Evolutionary conservation across 495 filamentous ascomycete species (phyloP).

Genomic region (Trichoderma asperelloides): DNA sequence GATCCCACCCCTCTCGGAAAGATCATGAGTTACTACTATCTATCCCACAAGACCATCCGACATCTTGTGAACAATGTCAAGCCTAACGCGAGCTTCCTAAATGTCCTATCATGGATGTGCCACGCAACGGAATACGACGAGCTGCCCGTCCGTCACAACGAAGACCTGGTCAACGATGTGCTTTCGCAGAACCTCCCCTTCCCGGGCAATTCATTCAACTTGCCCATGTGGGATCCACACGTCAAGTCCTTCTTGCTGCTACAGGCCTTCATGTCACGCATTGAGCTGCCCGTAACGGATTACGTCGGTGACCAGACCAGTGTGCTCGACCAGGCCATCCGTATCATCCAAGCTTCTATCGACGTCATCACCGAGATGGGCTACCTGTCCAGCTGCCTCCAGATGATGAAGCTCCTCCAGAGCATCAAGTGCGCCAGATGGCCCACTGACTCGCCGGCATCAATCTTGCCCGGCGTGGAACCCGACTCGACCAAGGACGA

Average conservation of each 20-base stretch:
- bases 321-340: conserved; percentile 89
- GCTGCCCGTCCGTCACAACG: conserved; percentile 96
- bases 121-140: conserved; percentile 94
- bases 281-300: conserved; percentile 88
- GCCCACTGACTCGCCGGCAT: conserved; percentile 71
- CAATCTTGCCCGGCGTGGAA: conserved; percentile 73
- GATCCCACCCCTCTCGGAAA: conserved; percentile 85
- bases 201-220: conserved; percentile 39
- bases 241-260: conserved; percentile 92
- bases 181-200: conserved; percentile 71
- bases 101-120: conserved; percentile 87
- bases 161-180: conserved; percentile 95
- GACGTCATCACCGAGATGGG: conserved; percentile 92
- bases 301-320: conserved; percentile 85
- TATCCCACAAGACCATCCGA: conserved; percentile 91
- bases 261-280: conserved; percentile 88
- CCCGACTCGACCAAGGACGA: conserved; percentile 26
- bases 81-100: conserved; percentile 67
- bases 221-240: conserved; percentile 97
- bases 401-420: conserved; percentile 80
- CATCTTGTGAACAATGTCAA: conserved; percentile 70
- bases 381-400: conserved; percentile 58
- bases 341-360: conserved; percentile 86
- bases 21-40: conserved; percentile 99
- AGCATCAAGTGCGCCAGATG: conserved; percentile 87